A percentile compares a stretch with the other conserved stretches of the same genome.
These are phyloP conservation scores for Fusarium mexicanum DNA, from an alignment of 2,329 filamentous ascomycete genomes.

Conservation along the genomic window DNA sequence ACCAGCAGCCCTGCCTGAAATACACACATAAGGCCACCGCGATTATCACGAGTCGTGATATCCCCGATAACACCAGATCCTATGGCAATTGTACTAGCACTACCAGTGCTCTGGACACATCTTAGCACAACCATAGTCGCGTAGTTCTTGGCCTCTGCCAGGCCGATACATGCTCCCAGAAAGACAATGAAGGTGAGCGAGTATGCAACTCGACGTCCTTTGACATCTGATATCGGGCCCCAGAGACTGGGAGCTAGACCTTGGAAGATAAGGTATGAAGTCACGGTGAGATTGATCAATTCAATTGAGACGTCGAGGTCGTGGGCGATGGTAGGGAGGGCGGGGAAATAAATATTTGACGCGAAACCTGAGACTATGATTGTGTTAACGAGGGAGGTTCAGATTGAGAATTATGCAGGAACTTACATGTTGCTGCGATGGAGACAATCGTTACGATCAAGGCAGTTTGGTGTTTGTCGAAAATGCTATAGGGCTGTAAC, in stretches of 20 bases:
- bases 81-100: constrained; percentile 50
- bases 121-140: constrained; percentile 55
- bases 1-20: constrained; percentile 45
- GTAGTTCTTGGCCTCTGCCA: constrained; percentile 56
- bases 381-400: accelerated
- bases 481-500: constrained; percentile 57
- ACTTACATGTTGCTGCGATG: constrained; percentile 60
- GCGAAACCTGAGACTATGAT: constrained; percentile 51
- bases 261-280: constrained; percentile 63
- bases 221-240: constrained; percentile 58
- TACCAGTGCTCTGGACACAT: constrained; percentile 58
- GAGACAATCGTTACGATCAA: constrained; percentile 59
- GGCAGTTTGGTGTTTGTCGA: constrained; percentile 59
- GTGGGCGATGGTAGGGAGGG: constrained; percentile 54
- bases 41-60: constrained; percentile 42
- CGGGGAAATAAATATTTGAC: constrained; percentile 61
- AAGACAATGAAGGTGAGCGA: constrained; percentile 59
- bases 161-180: constrained; percentile 60
- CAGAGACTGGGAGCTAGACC: constrained; percentile 63
- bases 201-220: constrained; percentile 58
- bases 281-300: constrained; percentile 56
- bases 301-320: constrained; percentile 53
- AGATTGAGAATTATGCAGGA: accelerated
- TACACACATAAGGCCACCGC: constrained; percentile 45
- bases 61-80: constrained; percentile 49